phyloP scores from a whole-genome alignment of 2,329 filamentous ascomycete genomes.

The Aspergillus thermomutatus region DNA sequence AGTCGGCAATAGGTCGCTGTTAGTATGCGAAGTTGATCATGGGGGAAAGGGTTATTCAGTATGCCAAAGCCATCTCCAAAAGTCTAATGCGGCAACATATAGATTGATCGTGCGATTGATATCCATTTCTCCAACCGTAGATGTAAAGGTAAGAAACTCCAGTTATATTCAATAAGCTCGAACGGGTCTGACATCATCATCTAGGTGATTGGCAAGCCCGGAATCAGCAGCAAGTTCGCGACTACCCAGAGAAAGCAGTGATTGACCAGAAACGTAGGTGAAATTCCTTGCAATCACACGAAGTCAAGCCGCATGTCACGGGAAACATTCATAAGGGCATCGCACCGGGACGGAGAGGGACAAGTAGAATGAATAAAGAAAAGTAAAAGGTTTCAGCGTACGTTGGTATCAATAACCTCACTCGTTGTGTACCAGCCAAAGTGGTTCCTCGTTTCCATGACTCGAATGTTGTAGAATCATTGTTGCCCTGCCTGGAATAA shows the following conservation, averaged over 20 bases:
- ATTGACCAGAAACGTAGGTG: conserved; percentile 64
- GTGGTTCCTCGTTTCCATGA: neutral
- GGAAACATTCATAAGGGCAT: conserved; percentile 2
- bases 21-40: neutral
- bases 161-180: neutral
- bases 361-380: neutral
- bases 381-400: neutral
- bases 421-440: conserved; percentile 9
- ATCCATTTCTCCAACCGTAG: conserved; percentile 89
- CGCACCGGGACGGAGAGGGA: neutral
- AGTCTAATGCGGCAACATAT: conserved; percentile 16
- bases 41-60: neutral
- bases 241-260: conserved; percentile 82
- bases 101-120: conserved; percentile 66
- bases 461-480: neutral
- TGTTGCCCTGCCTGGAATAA: neutral
- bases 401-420: conserved; percentile 7
- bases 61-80: neutral
- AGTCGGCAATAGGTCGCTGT: neutral
- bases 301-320: neutral
- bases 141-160: conserved; percentile 63
- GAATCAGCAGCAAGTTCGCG: conserved; percentile 75
- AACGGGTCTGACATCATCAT: conserved; percentile 20
- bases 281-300: conserved; percentile 12
- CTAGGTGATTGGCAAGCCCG: conserved; percentile 67